Conservation (phyloP, 305 asterid species). For the Euphrasia arctica region DNA sequence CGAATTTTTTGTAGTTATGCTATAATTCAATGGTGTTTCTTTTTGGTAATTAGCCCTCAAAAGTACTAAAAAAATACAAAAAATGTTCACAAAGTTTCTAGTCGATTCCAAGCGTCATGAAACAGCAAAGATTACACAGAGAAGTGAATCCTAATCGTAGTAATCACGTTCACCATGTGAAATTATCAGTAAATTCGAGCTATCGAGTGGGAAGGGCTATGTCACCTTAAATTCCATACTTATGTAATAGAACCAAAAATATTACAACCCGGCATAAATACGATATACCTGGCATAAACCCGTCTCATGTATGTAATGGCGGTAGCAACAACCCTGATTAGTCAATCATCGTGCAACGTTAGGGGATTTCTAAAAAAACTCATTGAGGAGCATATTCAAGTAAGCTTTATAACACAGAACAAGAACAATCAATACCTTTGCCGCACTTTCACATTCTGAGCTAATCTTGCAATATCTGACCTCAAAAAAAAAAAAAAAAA, state of each 20-base stretch:
- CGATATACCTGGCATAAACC: conserved; percentile 64
- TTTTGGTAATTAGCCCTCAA: neutral
- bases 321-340: conserved; percentile 94
- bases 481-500: neutral
- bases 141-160: neutral
- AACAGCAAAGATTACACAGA: neutral
- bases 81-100: neutral
- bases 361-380: neutral
- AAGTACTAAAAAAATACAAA: neutral
- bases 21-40: neutral
- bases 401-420: conserved; percentile 2
- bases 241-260: conserved; percentile 1
- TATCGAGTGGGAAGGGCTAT: no score
- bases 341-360: conserved; percentile 28
- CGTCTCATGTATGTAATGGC: conserved; percentile 95
- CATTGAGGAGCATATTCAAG: no score
- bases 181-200: neutral
- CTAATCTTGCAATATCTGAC: conserved; percentile 83
- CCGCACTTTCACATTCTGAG: conserved; percentile 78
- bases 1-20: no score
- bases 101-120: neutral
- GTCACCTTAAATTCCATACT: no score
- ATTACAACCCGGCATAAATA: neutral
- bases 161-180: neutral
- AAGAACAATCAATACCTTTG: conserved; percentile 57